Base-by-base conservation (phyloP, 768 basidiomycete genomes). In the Leccinellum rugosiceps region DNA sequence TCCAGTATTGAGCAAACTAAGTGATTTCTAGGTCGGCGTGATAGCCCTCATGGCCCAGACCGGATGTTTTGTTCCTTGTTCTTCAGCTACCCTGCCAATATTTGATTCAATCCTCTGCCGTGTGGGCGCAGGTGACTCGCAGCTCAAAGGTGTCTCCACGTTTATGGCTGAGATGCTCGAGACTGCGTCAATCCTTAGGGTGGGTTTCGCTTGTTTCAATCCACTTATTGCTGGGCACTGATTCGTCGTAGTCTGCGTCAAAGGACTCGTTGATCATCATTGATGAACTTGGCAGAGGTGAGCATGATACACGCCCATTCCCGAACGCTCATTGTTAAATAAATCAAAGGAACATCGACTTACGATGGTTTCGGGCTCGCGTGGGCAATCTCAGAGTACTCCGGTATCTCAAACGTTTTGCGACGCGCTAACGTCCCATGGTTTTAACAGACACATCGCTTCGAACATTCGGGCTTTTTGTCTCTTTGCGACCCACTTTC, bases 161-260 rank as follows among this genome's bases (percentile, higher is more conserved):
- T 99, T 99, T 72, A 98, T 98, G 96, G 95, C 94, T 2, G 97
- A 99, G 73, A 98, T 98, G 97, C 80, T 99, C 28, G 97, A 99
- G 72, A 98, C 95, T 0, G 95, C 97, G 0, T 92, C 91, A 0
- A 98, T 98, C 65, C 80, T 99, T 44, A 82, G 88, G 65, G 93
- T 92, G 35, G 28, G 84, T 65, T 53, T 47, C n/a, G 19, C 32
- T 59, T 13, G 60, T 6, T 25, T 48, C 11, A 6, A 19, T 19
- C 41, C 19, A 1, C 17, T 7, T 55, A 13, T 43, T 6, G 7
- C 23, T 1, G 2, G 32, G 21, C 3, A 13, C 7, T 68, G 21
- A 63, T 13, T 19, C 31, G 38, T 25, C 55, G 15, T 59, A 97
- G 94, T 88, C 92, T 28, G 94, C 97, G 0, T 92, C 92, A 0